Evolutionary conservation across 2,329 filamentous ascomycete species (phyloP), one percentile per base, ranked within the genome.

Genomic region (Tolypocladium endophyticum): DNA sequence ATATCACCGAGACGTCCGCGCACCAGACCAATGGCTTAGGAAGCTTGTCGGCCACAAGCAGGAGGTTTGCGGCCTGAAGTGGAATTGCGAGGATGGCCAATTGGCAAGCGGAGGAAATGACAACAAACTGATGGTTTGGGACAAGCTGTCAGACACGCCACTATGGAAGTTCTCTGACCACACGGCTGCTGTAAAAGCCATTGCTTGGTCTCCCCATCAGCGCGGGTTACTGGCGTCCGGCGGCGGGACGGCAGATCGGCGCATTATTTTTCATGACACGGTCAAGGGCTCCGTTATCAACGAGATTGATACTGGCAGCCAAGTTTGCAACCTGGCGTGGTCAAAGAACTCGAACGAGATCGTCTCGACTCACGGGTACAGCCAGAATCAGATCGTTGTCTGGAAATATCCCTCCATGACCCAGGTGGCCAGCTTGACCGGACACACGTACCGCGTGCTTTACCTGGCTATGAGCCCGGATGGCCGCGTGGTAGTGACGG

Each of bases 371-470:
- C 94, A 99, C 70, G 94, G 94, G 8, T 99, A 97, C 77, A 93
- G 88, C 66, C 94, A 99, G 71, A 97, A 99, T 72, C 94, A 97
- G 73, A 97, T 99, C 67, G 93, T 97, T 43, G 91, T 99, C 59
- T 99, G 94, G 94, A 99, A 99, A 71, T 99, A 99, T 70, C 94
- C 94, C 1, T 92, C 88, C 65, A 97, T 99, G 94, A 91, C 91
- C 56, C 94, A 97, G 72, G 92, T 99, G 11, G 93, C 91, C 47
- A 96, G 90, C 65, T 79, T 99, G 54, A 99, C 94, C 0, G 94
- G 94, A 0, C 94, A 99, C 73, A 99, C 94, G 1, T 97, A 95
- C 74, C 88, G 94, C 69, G 94, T 99, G 16, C 80, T 99, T 3
- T 99, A 97, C 72, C 81, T 99, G 58, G 92, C 92, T 38, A 97